A percentile compares a stretch with the other conserved stretches of the same genome.
phyloP scores from a whole-genome alignment of 768 basidiomycete species.

The Cantharellus cinnabarinus region DNA sequence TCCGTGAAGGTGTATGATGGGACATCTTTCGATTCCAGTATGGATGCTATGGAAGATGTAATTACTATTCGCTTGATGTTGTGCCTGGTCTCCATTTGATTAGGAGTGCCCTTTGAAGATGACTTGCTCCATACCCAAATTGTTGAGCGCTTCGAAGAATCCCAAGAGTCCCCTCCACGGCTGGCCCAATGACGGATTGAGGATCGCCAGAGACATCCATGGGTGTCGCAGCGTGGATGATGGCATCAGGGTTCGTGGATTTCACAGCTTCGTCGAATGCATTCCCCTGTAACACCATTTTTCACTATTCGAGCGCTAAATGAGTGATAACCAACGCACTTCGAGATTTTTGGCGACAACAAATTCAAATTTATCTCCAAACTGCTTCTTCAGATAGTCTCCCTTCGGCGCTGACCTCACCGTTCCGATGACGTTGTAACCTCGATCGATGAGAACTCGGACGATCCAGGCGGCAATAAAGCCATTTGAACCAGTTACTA shows the following conservation, averaged over 20 bases:
- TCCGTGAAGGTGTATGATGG: background rate
- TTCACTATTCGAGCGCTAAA: too few relatives aligned
- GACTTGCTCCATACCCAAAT: background rate
- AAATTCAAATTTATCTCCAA: too few relatives aligned
- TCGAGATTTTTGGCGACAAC: too few relatives aligned
- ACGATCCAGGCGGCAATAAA: conserved; percentile 6
- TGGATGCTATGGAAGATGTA: background rate
- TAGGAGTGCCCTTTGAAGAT: background rate
- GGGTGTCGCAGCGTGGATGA: conserved; percentile 17
- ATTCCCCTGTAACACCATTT: conserved; percentile 7
- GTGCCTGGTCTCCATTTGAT: background rate
- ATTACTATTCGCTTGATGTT: background rate
- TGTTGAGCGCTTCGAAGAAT: background rate
- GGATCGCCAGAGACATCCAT: conserved; percentile 7
- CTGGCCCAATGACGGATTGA: background rate
- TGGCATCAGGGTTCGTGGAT: conserved; percentile 16
- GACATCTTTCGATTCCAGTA: background rate
- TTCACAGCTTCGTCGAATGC: conserved; percentile 23
- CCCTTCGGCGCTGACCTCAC: conserved; percentile 18
- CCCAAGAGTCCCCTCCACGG: background rate
- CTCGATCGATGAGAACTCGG: conserved; percentile 5
- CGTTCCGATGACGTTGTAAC: conserved; percentile 7
- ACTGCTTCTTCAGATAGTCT: conserved; percentile 22
- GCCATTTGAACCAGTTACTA: conserved; percentile 8
- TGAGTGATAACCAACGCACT: too few relatives aligned